Conservation (phyloP, 768 basidiomycete genomes). For the Phanerodontia chrysosporium region DNA sequence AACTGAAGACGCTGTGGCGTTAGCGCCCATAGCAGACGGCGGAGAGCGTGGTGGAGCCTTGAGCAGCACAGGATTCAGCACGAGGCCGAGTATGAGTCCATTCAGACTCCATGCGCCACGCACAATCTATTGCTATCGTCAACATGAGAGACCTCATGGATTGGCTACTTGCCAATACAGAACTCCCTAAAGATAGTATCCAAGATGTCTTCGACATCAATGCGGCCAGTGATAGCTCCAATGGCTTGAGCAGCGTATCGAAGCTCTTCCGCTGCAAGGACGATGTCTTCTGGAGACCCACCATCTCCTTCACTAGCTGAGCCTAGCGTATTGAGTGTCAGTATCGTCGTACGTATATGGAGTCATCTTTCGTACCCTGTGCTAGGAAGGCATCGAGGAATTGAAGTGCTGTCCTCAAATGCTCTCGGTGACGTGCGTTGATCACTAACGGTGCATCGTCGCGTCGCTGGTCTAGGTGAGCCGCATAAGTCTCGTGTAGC, state of each 20-base stretch:
- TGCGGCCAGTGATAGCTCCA: conserved; percentile 77
- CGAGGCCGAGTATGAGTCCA: too few relatives aligned
- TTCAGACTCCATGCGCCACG: too few relatives aligned
- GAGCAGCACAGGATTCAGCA: too few relatives aligned
- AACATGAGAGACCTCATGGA: background rate
- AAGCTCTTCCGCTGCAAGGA: conserved; percentile 82
- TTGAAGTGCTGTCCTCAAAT: conserved; percentile 60
- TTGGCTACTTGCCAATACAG: conserved; percentile 78
- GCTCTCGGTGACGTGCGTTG: conserved; percentile 73
- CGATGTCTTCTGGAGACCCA: conserved; percentile 52
- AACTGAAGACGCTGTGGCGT: background rate
- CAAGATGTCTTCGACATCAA: conserved; percentile 80
- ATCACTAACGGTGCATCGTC: conserved; percentile 60
- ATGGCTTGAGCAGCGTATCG: conserved; percentile 81
- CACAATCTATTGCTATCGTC: too few relatives aligned
- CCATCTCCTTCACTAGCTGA: background rate
- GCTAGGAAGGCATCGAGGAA: conserved; percentile 62
- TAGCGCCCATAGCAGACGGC: background rate
- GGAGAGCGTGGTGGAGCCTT: too few relatives aligned
- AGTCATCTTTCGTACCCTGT: conserved; percentile 27
- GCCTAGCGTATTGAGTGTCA: background rate
- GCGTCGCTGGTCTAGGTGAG: background rate
- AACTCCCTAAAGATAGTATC: conserved; percentile 83
- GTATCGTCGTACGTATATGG: background rate
- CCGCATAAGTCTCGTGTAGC: background rate